These are phyloP conservation scores for Exobasidium cylindrosporum DNA, from an alignment of 1,284 basidiomycete genomes.

Conservation along the genomic window DNA sequence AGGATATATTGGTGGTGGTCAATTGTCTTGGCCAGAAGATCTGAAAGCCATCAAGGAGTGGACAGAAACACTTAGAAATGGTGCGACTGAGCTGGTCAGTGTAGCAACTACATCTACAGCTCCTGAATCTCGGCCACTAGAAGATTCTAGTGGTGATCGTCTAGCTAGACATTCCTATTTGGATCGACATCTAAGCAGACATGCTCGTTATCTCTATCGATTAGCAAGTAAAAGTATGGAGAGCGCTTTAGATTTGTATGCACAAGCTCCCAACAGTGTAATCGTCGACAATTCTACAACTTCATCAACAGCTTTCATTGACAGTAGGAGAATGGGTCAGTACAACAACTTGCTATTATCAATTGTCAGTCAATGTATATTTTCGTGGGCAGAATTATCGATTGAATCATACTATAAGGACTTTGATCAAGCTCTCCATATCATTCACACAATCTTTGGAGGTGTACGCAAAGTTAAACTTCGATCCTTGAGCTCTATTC, in stretches of 20 bases:
- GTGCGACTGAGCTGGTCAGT: not conserved
- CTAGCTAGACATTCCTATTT: not conserved
- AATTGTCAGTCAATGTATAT: not conserved
- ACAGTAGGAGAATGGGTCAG: not conserved
- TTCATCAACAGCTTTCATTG: not conserved
- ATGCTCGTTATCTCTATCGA: not conserved
- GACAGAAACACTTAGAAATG: not conserved
- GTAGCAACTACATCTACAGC: not conserved
- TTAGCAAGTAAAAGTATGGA: not conserved
- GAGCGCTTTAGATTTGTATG: not conserved
- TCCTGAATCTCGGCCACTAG: not conserved
- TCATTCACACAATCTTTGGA: not conserved
- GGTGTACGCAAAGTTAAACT: not conserved
- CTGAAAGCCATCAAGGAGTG: not conserved
- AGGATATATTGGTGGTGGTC: not conserved
- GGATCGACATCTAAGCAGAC: not conserved
- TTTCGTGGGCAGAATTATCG: conserved; percentile 6
- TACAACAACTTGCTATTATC: not conserved
- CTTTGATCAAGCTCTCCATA: not conserved
- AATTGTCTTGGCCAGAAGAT: conserved; percentile 5
- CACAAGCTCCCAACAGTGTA: no score
- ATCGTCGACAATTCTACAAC: no score
- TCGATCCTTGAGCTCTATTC: not conserved
- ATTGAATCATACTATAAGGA: conserved; percentile 5
- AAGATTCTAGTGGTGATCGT: not conserved